phyloP scores from a whole-genome alignment of 805 yeast genomes.

The Tetrapisispora taiwanensis region DNA sequence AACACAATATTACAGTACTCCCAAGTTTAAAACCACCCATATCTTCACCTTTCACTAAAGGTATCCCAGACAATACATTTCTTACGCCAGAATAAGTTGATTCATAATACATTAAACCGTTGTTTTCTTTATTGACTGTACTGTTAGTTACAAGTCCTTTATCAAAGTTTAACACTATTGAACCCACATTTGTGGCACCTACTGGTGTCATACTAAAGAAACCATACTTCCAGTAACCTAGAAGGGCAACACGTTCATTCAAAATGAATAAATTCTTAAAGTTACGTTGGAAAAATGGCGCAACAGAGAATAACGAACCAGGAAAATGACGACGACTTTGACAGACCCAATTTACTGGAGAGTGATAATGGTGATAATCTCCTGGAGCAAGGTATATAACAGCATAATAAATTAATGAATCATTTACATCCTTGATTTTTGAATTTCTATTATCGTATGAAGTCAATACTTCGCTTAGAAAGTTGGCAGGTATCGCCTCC shows the following conservation, averaged over 20 bases:
- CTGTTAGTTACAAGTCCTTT: slow-evolving; percentile 80
- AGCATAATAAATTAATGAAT: slow-evolving; percentile 66
- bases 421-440: slow-evolving; percentile 25
- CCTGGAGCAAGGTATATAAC: slow-evolving; percentile 97
- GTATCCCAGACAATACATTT: slow-evolving; percentile 69
- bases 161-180: slow-evolving; percentile 85
- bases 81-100: slow-evolving; percentile 84
- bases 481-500: slow-evolving; percentile 24
- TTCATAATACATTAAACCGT: slow-evolving; percentile 75
- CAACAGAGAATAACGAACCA: slow-evolving; percentile 91
- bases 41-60: slow-evolving; percentile 83
- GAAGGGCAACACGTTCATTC: slow-evolving; percentile 88
- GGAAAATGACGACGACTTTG: slow-evolving; percentile 88
- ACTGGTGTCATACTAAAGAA: slow-evolving; percentile 98
- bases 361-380: slow-evolving; percentile 93
- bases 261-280: slow-evolving; percentile 78
- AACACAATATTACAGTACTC: slow-evolving; percentile 90
- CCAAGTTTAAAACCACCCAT: slow-evolving; percentile 97
- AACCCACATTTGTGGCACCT: slow-evolving; percentile 98
- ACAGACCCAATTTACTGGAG: slow-evolving; percentile 94
- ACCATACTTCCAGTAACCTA: slow-evolving; percentile 95
- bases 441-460: slow-evolving; percentile 11
- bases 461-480: slow-evolving; percentile 27
- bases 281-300: slow-evolving; percentile 89
- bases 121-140: slow-evolving; percentile 30